Conservation (phyloP, 371 early-diverging fungal genomes). For the Chytridium lagenaria region DNA sequence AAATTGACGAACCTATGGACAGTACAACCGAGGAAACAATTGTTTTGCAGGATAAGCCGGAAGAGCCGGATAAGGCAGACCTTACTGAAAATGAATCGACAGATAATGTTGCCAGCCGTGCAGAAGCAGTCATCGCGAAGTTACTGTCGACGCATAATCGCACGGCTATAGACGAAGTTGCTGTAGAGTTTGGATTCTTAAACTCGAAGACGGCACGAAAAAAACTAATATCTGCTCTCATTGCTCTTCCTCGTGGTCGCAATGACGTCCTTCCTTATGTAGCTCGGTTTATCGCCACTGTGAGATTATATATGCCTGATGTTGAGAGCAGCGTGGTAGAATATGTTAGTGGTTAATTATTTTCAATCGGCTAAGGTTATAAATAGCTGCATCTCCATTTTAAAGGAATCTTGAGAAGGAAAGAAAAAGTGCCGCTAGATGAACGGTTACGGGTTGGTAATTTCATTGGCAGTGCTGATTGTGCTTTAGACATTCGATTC, state of each 20-base stretch:
- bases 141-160: conserved; percentile 83
- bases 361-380: neutral
- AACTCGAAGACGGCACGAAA: conserved; percentile 82
- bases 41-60: conserved; percentile 31
- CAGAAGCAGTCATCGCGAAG: conserved; percentile 68
- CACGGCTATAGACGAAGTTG: conserved; percentile 83
- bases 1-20: conserved; percentile 16
- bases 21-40: conserved; percentile 28
- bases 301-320: conserved; percentile 86
- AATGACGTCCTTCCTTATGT: conserved; percentile 91
- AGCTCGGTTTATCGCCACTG: conserved; percentile 84
- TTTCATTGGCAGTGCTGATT: neutral
- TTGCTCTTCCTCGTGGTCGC: conserved; percentile 80
- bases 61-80: conserved; percentile 13
- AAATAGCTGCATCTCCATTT: conserved; percentile 78
- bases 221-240: conserved; percentile 70
- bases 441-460: conserved; percentile 70
- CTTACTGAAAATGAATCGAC: conserved; percentile 27
- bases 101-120: neutral
- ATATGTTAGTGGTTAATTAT: conserved; percentile 16
- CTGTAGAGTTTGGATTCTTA: conserved; percentile 91
- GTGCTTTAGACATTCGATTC: conserved; percentile 75
- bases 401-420: conserved; percentile 68
- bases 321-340: conserved; percentile 74
- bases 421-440: conserved; percentile 73